phyloP scores from a whole-genome alignment of 768 basidiomycete genomes.

The Boletus tomentosulus region DNA sequence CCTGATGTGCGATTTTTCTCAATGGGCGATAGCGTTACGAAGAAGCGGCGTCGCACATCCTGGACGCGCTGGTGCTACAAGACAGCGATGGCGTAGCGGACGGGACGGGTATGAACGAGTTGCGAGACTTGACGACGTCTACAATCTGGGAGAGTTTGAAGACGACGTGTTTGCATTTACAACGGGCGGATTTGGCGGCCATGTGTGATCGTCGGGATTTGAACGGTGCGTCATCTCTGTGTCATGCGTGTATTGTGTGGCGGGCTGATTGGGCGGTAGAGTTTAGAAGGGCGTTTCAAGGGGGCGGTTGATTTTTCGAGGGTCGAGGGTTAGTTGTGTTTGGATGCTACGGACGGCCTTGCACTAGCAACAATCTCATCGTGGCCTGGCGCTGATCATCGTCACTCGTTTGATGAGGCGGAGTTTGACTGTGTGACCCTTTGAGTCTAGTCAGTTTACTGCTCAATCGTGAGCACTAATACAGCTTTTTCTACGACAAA shows the following conservation, averaged over 20 bases:
- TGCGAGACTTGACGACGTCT: constrained; percentile 68
- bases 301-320: background rate
- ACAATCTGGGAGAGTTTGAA: constrained; percentile 87
- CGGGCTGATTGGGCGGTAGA: constrained; percentile 4
- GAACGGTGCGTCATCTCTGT: constrained; percentile 40
- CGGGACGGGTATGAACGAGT: constrained; percentile 38
- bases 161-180: constrained; percentile 77
- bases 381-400: background rate
- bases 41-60: constrained; percentile 80
- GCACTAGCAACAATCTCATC: background rate
- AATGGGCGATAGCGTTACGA: constrained; percentile 58
- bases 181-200: constrained; percentile 69
- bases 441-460: no score
- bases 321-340: background rate
- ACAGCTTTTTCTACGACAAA: no score
- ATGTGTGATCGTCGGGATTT: constrained; percentile 73
- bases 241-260: background rate
- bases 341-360: background rate
- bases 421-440: background rate
- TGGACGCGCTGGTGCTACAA: constrained; percentile 87
- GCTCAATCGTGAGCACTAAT: background rate
- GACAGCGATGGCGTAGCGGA: constrained; percentile 75
- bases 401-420: background rate
- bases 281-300: constrained; percentile 13
- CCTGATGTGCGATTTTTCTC: background rate